Conservation (phyloP, 441 rosid species). For the Monsonia emarginata region DNA sequence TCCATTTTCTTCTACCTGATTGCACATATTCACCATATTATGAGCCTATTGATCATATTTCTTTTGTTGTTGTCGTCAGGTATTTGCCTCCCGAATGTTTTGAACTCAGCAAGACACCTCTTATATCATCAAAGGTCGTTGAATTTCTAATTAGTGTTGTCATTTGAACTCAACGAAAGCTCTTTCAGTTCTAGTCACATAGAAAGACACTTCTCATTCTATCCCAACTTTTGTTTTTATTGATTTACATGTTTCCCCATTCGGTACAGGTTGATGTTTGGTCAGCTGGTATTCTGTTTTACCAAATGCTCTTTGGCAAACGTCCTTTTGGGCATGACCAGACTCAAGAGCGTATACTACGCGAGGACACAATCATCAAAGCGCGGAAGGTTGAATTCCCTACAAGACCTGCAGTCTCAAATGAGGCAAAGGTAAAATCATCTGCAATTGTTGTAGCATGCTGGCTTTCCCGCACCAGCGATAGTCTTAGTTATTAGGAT, state of each 20-base stretch:
- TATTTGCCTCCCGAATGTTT: slow-evolving; percentile 98
- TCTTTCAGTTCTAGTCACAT: not conserved
- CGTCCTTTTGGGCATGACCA: slow-evolving; percentile 99
- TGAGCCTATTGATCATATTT: slow-evolving; percentile 1
- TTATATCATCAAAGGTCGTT: slow-evolving; percentile 85
- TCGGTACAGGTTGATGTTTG: slow-evolving; percentile 85
- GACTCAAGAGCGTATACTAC: slow-evolving; percentile 82
- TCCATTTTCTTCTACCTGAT: not conserved
- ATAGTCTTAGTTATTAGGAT: too few species aligned
- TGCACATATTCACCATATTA: not conserved
- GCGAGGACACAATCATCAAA: slow-evolving; percentile 93
- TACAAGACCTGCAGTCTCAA: slow-evolving; percentile 75
- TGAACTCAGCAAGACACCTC: slow-evolving; percentile 79
- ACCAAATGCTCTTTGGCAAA: slow-evolving; percentile 91
- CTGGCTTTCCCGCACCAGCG: not conserved
- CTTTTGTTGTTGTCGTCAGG: slow-evolving; percentile 37
- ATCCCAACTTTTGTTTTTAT: not conserved
- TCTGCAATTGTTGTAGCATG: slow-evolving; percentile 1
- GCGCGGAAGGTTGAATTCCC: slow-evolving; percentile 96
- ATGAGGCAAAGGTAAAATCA: slow-evolving; percentile 77
- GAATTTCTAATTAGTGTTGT: not conserved
- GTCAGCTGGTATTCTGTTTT: slow-evolving; percentile 88
- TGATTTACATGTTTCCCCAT: slow-evolving; percentile 8
- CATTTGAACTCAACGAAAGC: not conserved
- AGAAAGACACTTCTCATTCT: not conserved